Base-by-base conservation (phyloP, 2,329 filamentous ascomycete genomes). In the Rhexocercosporidium sp. region DNA sequence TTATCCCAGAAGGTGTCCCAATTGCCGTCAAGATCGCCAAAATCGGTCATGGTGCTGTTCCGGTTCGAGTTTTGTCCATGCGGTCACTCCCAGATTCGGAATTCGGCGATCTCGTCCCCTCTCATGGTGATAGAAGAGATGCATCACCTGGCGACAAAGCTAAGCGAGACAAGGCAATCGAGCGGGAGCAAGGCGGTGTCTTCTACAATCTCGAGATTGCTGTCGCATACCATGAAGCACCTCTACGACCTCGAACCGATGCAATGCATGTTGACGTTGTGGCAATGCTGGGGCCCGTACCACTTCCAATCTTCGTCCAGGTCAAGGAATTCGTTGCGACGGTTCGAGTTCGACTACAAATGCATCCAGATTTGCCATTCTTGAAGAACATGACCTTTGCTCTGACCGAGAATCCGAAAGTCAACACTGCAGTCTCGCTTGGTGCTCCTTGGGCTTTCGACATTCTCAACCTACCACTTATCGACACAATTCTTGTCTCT, bases 301-400 rank as follows among this genome's bases (percentile, higher is more conserved):
- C 67, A 1, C 20, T 71, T 14, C 67, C 69, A 16, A 64, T 71
- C 2, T 71, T 66, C 27, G 66, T 71, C 12, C 69, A 71, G 39
- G 69, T 71, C 37, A 71, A 71, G 22, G 69, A 71, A 47, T 71
- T 71, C 18, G 67, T 71, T 22, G 69, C 69, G 12, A 71, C 67
- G 1, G 64, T 71, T 46, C 66, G 69, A 47, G 59, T 71, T 34
- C 54, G 69, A 31, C 64, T 71, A 20, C 69, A 71, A 47, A 71
- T 71, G 69, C 69, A 71, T 27, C 69, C 69, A 25, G 69, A 71
- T 63, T 37, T 71, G 1, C 69, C 69, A 18, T 71, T 71, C 53
- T 29, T 71, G 41, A 71, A 71, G 54, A 66, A 71, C 22, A 60
- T 71, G 39, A 69, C 67, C 29, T 71, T 71, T 59, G 69, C 69